Conservation (phyloP, 768 basidiomycete species). For the Amanita brunnescens region DNA sequence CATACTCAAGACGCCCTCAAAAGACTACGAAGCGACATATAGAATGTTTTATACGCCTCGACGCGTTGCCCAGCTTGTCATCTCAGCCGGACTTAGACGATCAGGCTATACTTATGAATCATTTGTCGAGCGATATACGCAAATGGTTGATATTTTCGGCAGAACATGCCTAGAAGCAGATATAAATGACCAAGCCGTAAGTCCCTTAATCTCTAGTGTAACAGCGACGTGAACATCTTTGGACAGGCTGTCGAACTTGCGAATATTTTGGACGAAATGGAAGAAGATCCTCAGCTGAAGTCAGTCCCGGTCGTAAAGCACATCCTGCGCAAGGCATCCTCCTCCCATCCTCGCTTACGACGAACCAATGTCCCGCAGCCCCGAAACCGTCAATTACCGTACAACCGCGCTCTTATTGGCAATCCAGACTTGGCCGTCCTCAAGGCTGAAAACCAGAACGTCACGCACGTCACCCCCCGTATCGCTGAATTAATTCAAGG, state of each 20-base stretch:
- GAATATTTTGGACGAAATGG: constrained; percentile 15
- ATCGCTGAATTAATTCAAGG: constrained; percentile 43
- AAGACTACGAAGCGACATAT: constrained; percentile 34
- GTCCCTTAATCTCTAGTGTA: constrained; percentile 3
- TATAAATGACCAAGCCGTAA: constrained; percentile 24
- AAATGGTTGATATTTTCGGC: constrained; percentile 27
- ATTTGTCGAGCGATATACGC: constrained; percentile 27
- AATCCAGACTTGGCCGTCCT: constrained; percentile 53
- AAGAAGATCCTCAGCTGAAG: constrained; percentile 10
- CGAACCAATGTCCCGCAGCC: not conserved
- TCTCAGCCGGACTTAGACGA: constrained; percentile 24
- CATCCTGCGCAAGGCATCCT: not conserved
- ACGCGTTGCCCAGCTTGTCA: constrained; percentile 40
- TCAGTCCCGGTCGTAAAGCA: not conserved
- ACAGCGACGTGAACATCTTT: not conserved
- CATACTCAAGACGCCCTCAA: constrained; percentile 40
- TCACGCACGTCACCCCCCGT: constrained; percentile 55
- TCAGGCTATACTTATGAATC: constrained; percentile 20
- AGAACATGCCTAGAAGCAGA: constrained; percentile 24
- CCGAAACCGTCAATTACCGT: constrained; percentile 11
- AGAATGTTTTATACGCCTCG: constrained; percentile 43
- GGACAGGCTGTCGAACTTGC: constrained; percentile 21
- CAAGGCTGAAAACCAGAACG: constrained; percentile 40
- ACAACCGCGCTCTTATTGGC: constrained; percentile 19
- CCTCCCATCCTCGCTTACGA: not conserved